phyloP scores from a whole-genome alignment of 495 filamentous ascomycete genomes.

The Echria macrotheca region DNA sequence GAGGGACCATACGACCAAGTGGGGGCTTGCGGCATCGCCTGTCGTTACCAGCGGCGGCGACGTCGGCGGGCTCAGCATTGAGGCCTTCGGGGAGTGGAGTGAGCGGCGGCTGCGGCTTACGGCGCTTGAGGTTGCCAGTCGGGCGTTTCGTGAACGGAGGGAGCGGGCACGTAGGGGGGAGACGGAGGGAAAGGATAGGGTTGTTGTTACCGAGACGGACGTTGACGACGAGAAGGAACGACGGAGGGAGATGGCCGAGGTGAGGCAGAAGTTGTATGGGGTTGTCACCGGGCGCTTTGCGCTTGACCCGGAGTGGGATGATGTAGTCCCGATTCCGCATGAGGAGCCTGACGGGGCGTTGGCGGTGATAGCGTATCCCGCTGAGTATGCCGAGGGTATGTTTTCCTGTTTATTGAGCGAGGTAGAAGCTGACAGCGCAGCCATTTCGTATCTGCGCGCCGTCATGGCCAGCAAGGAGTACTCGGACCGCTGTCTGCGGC shows the following conservation, averaged over 20 bases:
- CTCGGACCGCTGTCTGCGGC: constrained; percentile 67
- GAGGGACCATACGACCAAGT: constrained; percentile 22
- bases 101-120: constrained; percentile 25
- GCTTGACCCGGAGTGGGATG: constrained; percentile 71
- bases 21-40: no score
- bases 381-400: constrained; percentile 80
- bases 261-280: constrained; percentile 40
- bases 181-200: constrained; percentile 13
- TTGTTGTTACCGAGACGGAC: constrained; percentile 32
- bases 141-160: constrained; percentile 24
- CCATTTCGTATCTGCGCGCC: constrained; percentile 77
- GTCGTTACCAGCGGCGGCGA: constrained; percentile 45
- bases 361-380: constrained; percentile 80
- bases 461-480: constrained; percentile 87
- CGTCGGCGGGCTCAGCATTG: constrained; percentile 35
- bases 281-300: constrained; percentile 48
- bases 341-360: constrained; percentile 76
- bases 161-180: constrained; percentile 19
- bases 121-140: constrained; percentile 23
- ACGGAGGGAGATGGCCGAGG: constrained; percentile 38
- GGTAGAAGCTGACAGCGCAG: constrained; percentile 23
- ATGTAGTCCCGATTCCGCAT: constrained; percentile 74
- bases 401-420: constrained; percentile 1
- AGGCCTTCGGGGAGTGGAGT: constrained; percentile 31
- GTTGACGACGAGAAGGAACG: constrained; percentile 41